phyloP scores from a whole-genome alignment of 768 basidiomycete species.

The Amanita pseudoporphyria region DNA sequence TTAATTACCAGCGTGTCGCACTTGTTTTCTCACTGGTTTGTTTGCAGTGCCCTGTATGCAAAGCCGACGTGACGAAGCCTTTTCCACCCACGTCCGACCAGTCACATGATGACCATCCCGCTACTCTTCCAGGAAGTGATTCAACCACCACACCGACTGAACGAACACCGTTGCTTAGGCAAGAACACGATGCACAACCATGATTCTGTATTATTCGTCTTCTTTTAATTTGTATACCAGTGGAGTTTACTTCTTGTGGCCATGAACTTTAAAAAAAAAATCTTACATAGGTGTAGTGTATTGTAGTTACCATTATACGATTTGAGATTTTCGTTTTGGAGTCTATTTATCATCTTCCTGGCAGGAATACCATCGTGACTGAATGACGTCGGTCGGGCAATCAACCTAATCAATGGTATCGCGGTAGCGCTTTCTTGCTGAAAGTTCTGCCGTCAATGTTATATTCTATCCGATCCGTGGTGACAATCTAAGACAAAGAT shows the following conservation, averaged over 20 bases:
- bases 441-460: too few species aligned
- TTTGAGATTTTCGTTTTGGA: too few species aligned
- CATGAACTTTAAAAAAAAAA: neutral
- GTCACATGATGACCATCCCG: slow-evolving; percentile 7
- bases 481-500: too few species aligned
- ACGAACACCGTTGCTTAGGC: slow-evolving; percentile 27
- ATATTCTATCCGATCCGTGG: too few species aligned
- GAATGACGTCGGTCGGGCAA: too few species aligned
- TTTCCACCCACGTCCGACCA: slow-evolving; percentile 14
- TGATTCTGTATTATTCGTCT: neutral
- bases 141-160: slow-evolving; percentile 21
- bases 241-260: neutral
- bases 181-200: neutral
- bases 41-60: slow-evolving; percentile 80
- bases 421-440: too few species aligned
- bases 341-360: too few species aligned
- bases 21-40: slow-evolving; percentile 3
- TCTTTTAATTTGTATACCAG: neutral
- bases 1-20: slow-evolving; percentile 8
- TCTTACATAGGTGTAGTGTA: neutral
- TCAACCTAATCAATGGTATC: too few species aligned
- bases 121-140: slow-evolving; percentile 12
- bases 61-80: slow-evolving; percentile 81
- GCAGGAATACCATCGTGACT: too few species aligned
- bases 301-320: neutral